Percentiles rank a stretch among this genome's conserved stretches.
Conservation (phyloP, 2,329 filamentous ascomycete genomes). For the Penicillium sp. region DNA sequence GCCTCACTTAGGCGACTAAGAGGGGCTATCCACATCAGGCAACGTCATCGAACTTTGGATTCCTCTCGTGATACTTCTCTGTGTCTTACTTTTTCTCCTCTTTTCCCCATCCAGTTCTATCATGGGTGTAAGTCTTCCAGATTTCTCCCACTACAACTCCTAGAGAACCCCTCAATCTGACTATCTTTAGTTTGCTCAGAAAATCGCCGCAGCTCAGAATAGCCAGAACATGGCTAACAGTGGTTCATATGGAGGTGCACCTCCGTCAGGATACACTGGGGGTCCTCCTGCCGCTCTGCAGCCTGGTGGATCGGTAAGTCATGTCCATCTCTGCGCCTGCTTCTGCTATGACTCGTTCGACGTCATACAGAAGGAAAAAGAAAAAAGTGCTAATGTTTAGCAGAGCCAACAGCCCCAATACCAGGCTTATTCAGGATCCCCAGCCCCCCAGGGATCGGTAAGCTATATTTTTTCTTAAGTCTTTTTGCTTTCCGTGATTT, state of each 20-base stretch:
- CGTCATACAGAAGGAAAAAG: conserved; percentile 19
- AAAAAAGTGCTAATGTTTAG: background rate
- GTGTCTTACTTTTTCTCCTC: background rate
- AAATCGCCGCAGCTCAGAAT: conserved; percentile 39
- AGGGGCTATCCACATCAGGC: conserved; percentile 6
- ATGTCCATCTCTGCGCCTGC: conserved; percentile 5
- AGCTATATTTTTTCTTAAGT: conserved; percentile 21
- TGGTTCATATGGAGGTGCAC: conserved; percentile 33
- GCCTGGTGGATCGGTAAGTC: conserved; percentile 52
- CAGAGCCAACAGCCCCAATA: conserved; percentile 45
- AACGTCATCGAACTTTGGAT: conserved; percentile 4
- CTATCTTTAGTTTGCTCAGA: conserved; percentile 35
- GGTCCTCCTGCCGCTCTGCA: conserved; percentile 37
- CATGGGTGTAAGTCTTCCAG: conserved; percentile 6
- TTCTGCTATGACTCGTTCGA: conserved; percentile 8
- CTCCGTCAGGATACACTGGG: conserved; percentile 38
- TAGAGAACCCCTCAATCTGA: background rate
- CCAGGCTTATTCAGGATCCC: conserved; percentile 53
- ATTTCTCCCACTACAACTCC: background rate
- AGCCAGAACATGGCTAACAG: conserved; percentile 17
- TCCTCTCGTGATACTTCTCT: conserved; percentile 3
- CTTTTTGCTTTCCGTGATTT: conserved; percentile 10
- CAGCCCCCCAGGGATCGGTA: conserved; percentile 36
- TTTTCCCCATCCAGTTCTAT: background rate
- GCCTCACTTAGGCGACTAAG: conserved; percentile 1